Conservation (phyloP, 768 basidiomycete species). For the Boletus speciosus region DNA sequence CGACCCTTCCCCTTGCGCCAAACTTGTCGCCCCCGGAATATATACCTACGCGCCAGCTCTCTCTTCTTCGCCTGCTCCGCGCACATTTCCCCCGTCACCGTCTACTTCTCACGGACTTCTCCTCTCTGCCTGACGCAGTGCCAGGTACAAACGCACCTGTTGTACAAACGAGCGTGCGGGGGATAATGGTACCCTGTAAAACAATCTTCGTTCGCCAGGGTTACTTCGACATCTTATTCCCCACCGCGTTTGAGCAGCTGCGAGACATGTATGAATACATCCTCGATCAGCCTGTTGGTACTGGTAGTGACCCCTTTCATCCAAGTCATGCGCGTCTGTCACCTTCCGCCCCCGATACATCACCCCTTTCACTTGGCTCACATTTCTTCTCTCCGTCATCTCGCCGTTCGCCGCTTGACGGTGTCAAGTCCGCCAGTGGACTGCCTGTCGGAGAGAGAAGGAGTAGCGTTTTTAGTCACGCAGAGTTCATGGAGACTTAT, state of each 20-base stretch:
- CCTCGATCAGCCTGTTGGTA: constrained; percentile 55
- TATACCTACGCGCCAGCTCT: constrained; percentile 86
- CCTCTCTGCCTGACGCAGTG: constrained; percentile 80
- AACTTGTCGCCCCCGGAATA: constrained; percentile 88
- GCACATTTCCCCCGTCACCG: constrained; percentile 87
- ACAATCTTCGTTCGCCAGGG: constrained; percentile 93
- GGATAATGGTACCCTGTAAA: constrained; percentile 81
- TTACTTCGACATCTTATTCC: constrained; percentile 99
- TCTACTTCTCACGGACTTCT: constrained; percentile 93
- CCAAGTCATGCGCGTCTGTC: constrained; percentile 40
- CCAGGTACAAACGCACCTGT: constrained; percentile 72
- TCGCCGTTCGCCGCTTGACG: constrained; percentile 62
- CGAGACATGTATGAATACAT: constrained; percentile 88
- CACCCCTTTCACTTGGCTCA: constrained; percentile 50
- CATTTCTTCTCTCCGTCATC: constrained; percentile 63
- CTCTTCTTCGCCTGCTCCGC: constrained; percentile 79
- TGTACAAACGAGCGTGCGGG: constrained; percentile 88
- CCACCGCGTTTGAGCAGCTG: constrained; percentile 81
- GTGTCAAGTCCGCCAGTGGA: constrained; percentile 71
- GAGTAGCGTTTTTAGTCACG: constrained; percentile 82
- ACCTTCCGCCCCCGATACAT: constrained; percentile 49
- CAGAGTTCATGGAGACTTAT: constrained; percentile 85
- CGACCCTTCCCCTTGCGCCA: constrained; percentile 79
- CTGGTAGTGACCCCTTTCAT: constrained; percentile 12
- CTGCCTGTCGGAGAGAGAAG: constrained; percentile 77